These are phyloP conservation scores for Ceratocystis huliohia DNA, from an alignment of 2,329 filamentous ascomycete species.

Conservation along the genomic window DNA sequence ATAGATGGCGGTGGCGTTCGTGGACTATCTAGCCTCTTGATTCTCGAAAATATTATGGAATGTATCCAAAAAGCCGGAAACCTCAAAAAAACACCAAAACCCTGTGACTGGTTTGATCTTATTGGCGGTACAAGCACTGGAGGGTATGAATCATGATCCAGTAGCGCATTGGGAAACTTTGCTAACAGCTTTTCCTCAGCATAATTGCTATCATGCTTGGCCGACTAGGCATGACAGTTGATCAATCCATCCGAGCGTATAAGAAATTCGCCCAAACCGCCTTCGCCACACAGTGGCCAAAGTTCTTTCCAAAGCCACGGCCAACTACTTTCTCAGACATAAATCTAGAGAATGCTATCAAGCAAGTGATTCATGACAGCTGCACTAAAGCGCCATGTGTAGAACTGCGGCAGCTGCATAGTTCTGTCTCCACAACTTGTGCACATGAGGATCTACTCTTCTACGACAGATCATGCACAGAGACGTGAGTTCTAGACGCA, in stretches of 20 bases:
- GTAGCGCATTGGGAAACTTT: conserved; percentile 15
- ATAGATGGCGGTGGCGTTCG: too few species aligned
- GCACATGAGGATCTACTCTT: not conserved
- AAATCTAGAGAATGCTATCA: not conserved
- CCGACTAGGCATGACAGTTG: not conserved
- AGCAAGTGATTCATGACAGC: not conserved
- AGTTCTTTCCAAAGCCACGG: not conserved
- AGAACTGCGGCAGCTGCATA: not conserved
- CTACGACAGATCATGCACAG: not conserved
- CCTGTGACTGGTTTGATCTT: conserved; percentile 26
- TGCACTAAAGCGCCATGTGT: not conserved
- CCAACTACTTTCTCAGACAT: not conserved
- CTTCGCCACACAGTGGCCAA: not conserved
- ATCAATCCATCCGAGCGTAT: not conserved
- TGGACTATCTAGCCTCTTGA: too few species aligned
- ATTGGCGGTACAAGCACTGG: conserved; percentile 27
- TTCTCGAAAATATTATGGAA: conserved; percentile 25
- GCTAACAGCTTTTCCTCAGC: not conserved
- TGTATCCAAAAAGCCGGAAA: conserved; percentile 20
- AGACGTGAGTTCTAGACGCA: not conserved
- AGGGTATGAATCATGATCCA: conserved; percentile 21
- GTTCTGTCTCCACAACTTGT: not conserved
- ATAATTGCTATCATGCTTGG: not conserved
- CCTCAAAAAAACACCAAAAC: conserved; percentile 23
- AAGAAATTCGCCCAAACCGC: not conserved